Percentiles rank a stretch among this genome's conserved stretches.
These are phyloP conservation scores for Botrytis pseudocinerea DNA, from an alignment of 2,329 filamentous ascomycete species.

Conservation along the genomic window DNA sequence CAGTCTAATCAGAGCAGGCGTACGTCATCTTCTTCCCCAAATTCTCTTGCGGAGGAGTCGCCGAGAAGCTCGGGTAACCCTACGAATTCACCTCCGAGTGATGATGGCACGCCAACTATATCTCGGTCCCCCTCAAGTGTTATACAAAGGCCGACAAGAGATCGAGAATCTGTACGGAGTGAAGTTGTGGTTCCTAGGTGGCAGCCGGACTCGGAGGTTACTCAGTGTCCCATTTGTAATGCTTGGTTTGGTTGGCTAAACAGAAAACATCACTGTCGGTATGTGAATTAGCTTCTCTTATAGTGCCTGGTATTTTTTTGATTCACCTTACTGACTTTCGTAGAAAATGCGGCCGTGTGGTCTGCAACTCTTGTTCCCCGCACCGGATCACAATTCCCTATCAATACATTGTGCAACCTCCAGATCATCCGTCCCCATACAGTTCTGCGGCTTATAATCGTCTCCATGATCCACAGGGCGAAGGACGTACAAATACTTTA, in stretches of 20 bases:
- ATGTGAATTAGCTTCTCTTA: slow-evolving; percentile 38
- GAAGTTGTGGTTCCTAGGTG: slow-evolving; percentile 67
- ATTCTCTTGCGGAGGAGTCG: neutral
- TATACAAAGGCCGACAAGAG: slow-evolving; percentile 7
- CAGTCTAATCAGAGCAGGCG: slow-evolving; percentile 7
- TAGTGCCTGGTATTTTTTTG: neutral
- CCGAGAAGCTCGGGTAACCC: slow-evolving; percentile 6
- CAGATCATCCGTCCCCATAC: slow-evolving; percentile 41
- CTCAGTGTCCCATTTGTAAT: slow-evolving; percentile 80
- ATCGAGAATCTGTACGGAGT: slow-evolving; percentile 1
- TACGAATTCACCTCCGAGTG: slow-evolving; percentile 8
- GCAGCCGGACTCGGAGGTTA: slow-evolving; percentile 85
- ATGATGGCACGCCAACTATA: slow-evolving; percentile 19
- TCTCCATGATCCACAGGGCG: slow-evolving; percentile 29
- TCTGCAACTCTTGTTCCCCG: slow-evolving; percentile 86
- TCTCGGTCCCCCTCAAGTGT: slow-evolving; percentile 2
- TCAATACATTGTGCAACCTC: slow-evolving; percentile 86
- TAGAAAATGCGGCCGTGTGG: slow-evolving; percentile 89
- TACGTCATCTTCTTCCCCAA: slow-evolving; percentile 17
- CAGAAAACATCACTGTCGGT: slow-evolving; percentile 91
- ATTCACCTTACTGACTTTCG: slow-evolving; percentile 16
- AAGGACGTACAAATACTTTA: slow-evolving; percentile 31
- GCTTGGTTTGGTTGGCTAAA: slow-evolving; percentile 71
- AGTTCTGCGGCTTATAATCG: slow-evolving; percentile 24
- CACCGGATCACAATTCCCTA: slow-evolving; percentile 93